Conservation (phyloP, 768 basidiomycete species). For the Mycena metata region DNA sequence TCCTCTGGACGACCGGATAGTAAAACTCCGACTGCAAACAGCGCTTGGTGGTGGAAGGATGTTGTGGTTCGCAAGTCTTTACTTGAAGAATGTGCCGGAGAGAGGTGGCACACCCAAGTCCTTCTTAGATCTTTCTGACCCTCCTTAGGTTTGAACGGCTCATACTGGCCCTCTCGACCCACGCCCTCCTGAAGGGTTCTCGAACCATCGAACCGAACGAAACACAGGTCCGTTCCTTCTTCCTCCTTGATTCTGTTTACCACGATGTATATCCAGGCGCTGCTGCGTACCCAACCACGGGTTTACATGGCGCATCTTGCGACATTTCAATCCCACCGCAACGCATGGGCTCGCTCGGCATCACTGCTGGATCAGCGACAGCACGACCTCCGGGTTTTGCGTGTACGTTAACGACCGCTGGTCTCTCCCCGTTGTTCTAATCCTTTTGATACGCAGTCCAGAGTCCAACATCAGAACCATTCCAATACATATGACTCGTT, state of each 20-base stretch:
- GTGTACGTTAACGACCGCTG: slow-evolving; percentile 38
- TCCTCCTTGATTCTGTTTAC: not conserved
- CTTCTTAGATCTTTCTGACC: slow-evolving; percentile 15
- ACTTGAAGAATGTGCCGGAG: slow-evolving; percentile 67
- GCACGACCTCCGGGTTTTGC: slow-evolving; percentile 47
- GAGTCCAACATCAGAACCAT: slow-evolving; percentile 18
- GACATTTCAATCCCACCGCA: slow-evolving; percentile 47
- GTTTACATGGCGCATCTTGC: slow-evolving; percentile 52
- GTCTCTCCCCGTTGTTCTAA: not conserved
- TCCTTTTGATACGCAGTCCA: not conserved
- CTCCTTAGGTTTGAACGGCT: slow-evolving; percentile 63
- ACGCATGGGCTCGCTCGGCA: slow-evolving; percentile 55
- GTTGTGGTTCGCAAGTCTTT: slow-evolving; percentile 68
- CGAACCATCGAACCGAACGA: slow-evolving; percentile 25
- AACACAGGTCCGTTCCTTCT: slow-evolving; percentile 38
- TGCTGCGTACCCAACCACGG: slow-evolving; percentile 50
- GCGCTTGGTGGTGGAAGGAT: slow-evolving; percentile 69
- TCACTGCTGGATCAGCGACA: slow-evolving; percentile 50
- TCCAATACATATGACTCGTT: slow-evolving; percentile 40
- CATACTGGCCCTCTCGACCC: slow-evolving; percentile 65
- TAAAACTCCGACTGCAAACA: slow-evolving; percentile 9
- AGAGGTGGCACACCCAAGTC: slow-evolving; percentile 53
- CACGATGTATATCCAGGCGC: slow-evolving; percentile 34
- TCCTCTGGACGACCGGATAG: slow-evolving; percentile 41
- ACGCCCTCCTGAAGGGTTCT: slow-evolving; percentile 56